These are phyloP conservation scores for Paxillus involutus DNA, from an alignment of 768 basidiomycete species.

Conservation along the genomic window DNA sequence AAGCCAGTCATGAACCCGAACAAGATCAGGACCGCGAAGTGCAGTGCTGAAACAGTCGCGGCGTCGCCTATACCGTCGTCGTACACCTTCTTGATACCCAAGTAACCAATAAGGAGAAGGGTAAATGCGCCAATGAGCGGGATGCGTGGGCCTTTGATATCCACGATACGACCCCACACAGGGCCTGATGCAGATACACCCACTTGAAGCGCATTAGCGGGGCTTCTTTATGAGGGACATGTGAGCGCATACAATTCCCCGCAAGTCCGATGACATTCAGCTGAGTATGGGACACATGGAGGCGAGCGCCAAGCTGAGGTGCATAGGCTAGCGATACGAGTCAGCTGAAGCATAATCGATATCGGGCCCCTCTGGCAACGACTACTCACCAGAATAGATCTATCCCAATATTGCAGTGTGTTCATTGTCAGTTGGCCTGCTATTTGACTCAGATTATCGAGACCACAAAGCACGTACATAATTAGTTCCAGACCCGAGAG, in stretches of 20 bases:
- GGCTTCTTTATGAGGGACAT: neutral
- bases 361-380: neutral
- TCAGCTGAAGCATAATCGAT: neutral
- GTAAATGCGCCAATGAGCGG: slow-evolving; percentile 60
- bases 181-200: slow-evolving; percentile 80
- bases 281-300: slow-evolving; percentile 76
- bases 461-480: slow-evolving; percentile 50
- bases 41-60: too few relatives aligned
- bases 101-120: slow-evolving; percentile 69
- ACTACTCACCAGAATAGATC: slow-evolving; percentile 31
- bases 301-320: slow-evolving; percentile 76
- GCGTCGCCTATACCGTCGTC: too few relatives aligned
- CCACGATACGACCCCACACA: slow-evolving; percentile 77
- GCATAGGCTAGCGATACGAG: slow-evolving; percentile 60
- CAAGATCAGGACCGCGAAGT: too few relatives aligned
- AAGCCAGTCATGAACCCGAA: too few relatives aligned
- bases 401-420: neutral
- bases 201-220: slow-evolving; percentile 37
- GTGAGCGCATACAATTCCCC: slow-evolving; percentile 57
- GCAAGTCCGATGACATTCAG: slow-evolving; percentile 79
- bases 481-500: slow-evolving; percentile 68
- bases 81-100: slow-evolving; percentile 60
- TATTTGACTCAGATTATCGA: neutral
- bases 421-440: neutral
- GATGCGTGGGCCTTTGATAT: slow-evolving; percentile 70